Evolutionary conservation across 1,139 yeast species (phyloP), one percentile per base, ranked within the genome.

Genomic region (Yamadazyma diospyri): DNA sequence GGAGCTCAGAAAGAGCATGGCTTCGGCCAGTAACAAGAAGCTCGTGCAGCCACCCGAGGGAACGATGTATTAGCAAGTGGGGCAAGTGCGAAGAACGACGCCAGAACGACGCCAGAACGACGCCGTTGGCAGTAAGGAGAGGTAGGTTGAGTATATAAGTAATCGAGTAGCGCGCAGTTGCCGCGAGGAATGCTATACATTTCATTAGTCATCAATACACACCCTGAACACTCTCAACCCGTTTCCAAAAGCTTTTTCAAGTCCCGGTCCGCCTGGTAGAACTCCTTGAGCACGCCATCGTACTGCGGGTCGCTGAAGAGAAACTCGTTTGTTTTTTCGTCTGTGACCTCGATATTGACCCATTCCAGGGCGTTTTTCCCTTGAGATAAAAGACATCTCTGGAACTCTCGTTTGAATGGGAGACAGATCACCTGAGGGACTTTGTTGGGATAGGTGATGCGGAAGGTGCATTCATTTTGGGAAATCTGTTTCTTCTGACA

Each of bases 41-140:
- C 69, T 92, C 45, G 70, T 81, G 6, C 99, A 92, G 61, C 98
- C 98, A 12, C 65, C 82, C 8, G 99, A 92, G 63, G 97, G 97
- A 11, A 61, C 81, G 23, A 76, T 79, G 16, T 87, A 81, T 52
- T 34, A 9, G 9, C 9, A 6, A 7, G 9, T 18, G 20, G 20
- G n/a, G n/a, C n/a, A n/a, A n/a, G n/a, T n/a, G n/a, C n/a, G n/a
- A n/a, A n/a, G n/a, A n/a, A n/a, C n/a, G n/a, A n/a, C n/a, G n/a
- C n/a, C n/a, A n/a, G n/a, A n/a, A n/a, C n/a, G n/a, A n/a, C n/a
- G n/a, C n/a, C n/a, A n/a, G n/a, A n/a, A n/a, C n/a, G n/a, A n/a
- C n/a, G n/a, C n/a, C n/a, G n/a, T n/a, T n/a, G n/a, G n/a, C n/a
- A n/a, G n/a, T n/a, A n/a, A n/a, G n/a, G n/a, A n/a, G n/a, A n/a